Base-by-base conservation (phyloP, 192 early-diverging fungal genomes). In the Thamnidium elegans region DNA sequence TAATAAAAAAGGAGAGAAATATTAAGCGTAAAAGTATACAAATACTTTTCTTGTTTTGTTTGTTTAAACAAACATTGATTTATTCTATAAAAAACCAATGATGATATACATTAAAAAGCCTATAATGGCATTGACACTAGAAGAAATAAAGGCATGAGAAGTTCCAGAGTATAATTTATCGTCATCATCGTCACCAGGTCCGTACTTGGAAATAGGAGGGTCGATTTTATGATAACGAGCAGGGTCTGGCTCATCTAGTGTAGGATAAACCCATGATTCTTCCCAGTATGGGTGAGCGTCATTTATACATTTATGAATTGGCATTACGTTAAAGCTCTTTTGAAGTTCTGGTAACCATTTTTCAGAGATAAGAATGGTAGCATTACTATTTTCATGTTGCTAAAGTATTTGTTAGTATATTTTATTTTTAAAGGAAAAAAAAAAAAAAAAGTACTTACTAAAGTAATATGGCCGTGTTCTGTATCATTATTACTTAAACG, bases 261-360 rank as follows among this genome's bases (percentile, higher is more conserved):
- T 65, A 31, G 73, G 66, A 52, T 79, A 75, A 9, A 65, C 59
- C 48, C 58, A 75, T 11, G 45, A 31, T 7, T 39, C 48, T 66
- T 75, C 70, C 73, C 77, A 79, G 36, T 79, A 79, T 45, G 77
- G 73, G 13, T 75, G 66, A 39, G 73, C 58, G 21, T 74, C 68
- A 53, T 72, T 69, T 42, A 69, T 61, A 23, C 70, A 79, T 19
- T 68, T 45, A 31, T 70, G 66, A 20, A 69, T 62, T 14, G 73
- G 60, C 17, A 72, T 66, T 11, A 75, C 70, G 10, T 69, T 58
- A 67, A 75, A 79, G 11, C 30, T 20, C 34, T 63, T 23, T 54
- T 79, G 70, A 21, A 79, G 53, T n/a, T 30, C 51, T 46, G 78
- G 76, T 3, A 83, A 65, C 74, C 79, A 69, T 1, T 61, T 76